Evolutionary conservation across 257 asterid species (phyloP).

Genomic region (Nicotiana otophora): DNA sequence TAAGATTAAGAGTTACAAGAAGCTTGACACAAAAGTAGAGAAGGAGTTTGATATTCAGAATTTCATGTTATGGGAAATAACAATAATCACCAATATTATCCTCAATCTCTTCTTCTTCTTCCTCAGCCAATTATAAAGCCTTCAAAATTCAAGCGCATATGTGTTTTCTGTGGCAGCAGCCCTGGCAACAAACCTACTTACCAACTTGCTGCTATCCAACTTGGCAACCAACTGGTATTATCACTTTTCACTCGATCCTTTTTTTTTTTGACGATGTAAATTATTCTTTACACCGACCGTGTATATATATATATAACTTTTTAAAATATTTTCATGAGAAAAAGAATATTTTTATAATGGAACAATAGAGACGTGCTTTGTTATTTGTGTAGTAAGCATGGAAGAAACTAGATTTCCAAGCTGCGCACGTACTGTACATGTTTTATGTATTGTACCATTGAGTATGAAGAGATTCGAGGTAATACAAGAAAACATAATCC

Average conservation of each 20-base stretch:
- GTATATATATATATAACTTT: too few species aligned
- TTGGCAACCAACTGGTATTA: slow-evolving; percentile 60
- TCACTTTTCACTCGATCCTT: background rate
- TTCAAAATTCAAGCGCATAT: slow-evolving; percentile 72
- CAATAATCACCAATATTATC: too few species aligned
- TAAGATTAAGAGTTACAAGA: too few species aligned
- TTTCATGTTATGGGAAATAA: too few species aligned
- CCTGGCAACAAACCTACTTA: slow-evolving; percentile 74
- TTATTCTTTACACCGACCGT: too few species aligned
- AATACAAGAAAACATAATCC: background rate
- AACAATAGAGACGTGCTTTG: background rate
- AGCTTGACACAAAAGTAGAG: too few species aligned
- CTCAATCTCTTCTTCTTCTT: too few species aligned
- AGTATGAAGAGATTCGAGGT: background rate
- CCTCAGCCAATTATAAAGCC: slow-evolving; percentile 19
- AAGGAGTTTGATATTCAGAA: too few species aligned
- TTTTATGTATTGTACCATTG: background rate
- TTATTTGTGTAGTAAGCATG: background rate
- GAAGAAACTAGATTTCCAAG: background rate
- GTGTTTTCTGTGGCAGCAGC: slow-evolving; percentile 86
- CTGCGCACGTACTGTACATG: background rate
- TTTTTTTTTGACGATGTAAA: background rate
- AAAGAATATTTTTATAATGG: too few species aligned
- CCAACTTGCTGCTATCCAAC: slow-evolving; percentile 71
- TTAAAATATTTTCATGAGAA: too few species aligned